phyloP scores from a whole-genome alignment of 768 basidiomycete species.

The Tricholoma furcatifolium region DNA sequence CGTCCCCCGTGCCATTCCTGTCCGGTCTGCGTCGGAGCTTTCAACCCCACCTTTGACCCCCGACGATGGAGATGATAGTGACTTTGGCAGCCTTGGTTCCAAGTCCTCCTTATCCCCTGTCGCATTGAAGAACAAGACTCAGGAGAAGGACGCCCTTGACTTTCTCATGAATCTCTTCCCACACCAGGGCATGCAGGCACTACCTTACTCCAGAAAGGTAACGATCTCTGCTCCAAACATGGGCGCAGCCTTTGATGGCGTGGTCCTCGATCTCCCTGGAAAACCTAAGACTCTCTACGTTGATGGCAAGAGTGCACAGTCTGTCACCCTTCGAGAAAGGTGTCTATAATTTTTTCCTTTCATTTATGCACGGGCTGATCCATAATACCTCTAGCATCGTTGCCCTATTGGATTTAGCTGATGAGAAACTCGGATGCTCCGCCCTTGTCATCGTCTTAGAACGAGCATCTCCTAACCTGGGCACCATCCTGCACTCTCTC shows the following conservation, averaged over 20 bases:
- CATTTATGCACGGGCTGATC: constrained; percentile 5
- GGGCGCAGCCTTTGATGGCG: constrained; percentile 71
- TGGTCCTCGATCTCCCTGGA: constrained; percentile 73
- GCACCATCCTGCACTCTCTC: constrained; percentile 79
- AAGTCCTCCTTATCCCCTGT: constrained; percentile 32
- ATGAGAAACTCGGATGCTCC: constrained; percentile 76
- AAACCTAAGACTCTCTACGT: constrained; percentile 79
- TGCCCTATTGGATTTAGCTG: constrained; percentile 83
- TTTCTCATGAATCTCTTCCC: constrained; percentile 82
- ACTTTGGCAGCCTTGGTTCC: constrained; percentile 37
- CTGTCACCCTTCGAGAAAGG: constrained; percentile 84
- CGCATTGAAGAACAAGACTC: constrained; percentile 22
- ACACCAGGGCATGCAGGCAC: constrained; percentile 59
- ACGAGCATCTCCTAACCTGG: constrained; percentile 65
- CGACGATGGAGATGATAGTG: constrained; percentile 51
- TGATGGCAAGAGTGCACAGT: constrained; percentile 78
- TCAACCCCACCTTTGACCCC: constrained; percentile 81
- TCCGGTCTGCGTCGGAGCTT: constrained; percentile 41
- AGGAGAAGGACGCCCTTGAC: constrained; percentile 68
- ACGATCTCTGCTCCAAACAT: constrained; percentile 68
- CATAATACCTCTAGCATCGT: constrained; percentile 59
- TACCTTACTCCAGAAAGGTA: constrained; percentile 76
- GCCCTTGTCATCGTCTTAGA: constrained; percentile 81
- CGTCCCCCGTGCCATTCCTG: constrained; percentile 42
- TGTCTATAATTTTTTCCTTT: constrained; percentile 25